These are phyloP conservation scores for Calonectria henricotiae DNA, from an alignment of 2,329 filamentous ascomycete genomes.

Conservation along the genomic window DNA sequence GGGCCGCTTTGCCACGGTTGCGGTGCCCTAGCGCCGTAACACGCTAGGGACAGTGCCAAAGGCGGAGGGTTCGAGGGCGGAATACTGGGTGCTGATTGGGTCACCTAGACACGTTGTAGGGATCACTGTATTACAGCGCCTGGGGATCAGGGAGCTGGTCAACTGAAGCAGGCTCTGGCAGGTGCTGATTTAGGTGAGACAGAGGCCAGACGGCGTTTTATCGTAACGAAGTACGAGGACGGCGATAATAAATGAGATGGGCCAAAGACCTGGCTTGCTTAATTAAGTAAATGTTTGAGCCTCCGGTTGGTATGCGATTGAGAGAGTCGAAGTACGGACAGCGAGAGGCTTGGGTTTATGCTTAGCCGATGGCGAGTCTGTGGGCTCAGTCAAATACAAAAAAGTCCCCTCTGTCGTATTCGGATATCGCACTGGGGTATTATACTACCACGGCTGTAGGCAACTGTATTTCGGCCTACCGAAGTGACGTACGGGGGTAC, in stretches of 20 bases:
- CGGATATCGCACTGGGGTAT: constrained; percentile 24
- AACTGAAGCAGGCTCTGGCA: constrained; percentile 28
- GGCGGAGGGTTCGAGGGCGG: constrained; percentile 6
- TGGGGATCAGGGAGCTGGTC: constrained; percentile 25
- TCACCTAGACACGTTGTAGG: constrained; percentile 16
- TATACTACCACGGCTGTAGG: constrained; percentile 32
- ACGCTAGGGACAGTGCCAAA: constrained; percentile 18
- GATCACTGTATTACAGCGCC: constrained; percentile 16
- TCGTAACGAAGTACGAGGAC: constrained; percentile 7
- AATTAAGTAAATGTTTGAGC: constrained; percentile 20
- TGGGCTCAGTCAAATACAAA: constrained; percentile 31
- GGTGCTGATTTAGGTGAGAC: constrained; percentile 33
- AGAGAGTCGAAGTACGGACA: constrained; percentile 12
- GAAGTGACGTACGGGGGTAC: constrained; percentile 45
- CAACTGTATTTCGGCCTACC: constrained; percentile 33
- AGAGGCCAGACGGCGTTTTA: constrained; percentile 25
- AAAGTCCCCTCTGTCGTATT: constrained; percentile 31
- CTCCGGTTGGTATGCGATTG: constrained; percentile 17
- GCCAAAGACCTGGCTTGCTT: constrained; percentile 16
- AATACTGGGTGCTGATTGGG: constrained; percentile 43
- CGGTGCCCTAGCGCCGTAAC: constrained; percentile 15
- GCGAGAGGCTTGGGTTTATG: constrained; percentile 3
- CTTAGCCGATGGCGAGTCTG: constrained; percentile 1
- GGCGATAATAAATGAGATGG: constrained; percentile 22
- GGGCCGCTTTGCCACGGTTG: constrained; percentile 31